Conservation (phyloP, 352 stramenopile species). For the Phytopythium oedochilum region DNA sequence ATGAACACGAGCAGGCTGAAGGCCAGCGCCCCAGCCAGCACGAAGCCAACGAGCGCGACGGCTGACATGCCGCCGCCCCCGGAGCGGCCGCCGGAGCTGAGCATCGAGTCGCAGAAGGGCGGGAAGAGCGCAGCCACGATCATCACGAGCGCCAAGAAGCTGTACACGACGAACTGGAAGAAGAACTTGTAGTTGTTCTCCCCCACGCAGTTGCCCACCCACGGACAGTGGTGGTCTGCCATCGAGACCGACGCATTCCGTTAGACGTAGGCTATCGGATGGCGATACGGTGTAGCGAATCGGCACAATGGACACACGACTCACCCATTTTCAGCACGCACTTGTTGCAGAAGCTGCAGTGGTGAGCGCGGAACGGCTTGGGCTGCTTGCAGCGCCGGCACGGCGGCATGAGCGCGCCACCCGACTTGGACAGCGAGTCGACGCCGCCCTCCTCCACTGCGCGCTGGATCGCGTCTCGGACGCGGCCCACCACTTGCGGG, state of each 20-base stretch:
- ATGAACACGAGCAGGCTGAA: conserved; percentile 74
- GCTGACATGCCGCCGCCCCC: conserved; percentile 27
- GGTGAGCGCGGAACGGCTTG: conserved; percentile 78
- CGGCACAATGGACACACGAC: conserved; percentile 4
- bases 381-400: conserved; percentile 65
- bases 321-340: conserved; percentile 86
- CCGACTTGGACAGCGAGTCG: conserved; percentile 5
- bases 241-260: neutral
- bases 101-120: conserved; percentile 36
- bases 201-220: conserved; percentile 88
- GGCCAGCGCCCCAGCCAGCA: conserved; percentile 61
- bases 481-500: conserved; percentile 42
- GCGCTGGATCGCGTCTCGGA: conserved; percentile 58
- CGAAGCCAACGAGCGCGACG: conserved; percentile 56
- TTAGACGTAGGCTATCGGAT: too few species aligned
- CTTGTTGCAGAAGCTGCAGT: conserved; percentile 84
- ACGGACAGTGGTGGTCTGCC: conserved; percentile 97
- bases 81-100: neutral
- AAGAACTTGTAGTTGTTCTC: conserved; percentile 87
- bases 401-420: conserved; percentile 13
- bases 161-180: conserved; percentile 81
- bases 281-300: too few species aligned
- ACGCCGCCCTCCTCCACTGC: conserved; percentile 41
- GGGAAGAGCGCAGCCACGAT: conserved; percentile 46
- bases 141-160: conserved; percentile 59